These are phyloP conservation scores for Camellia japonica DNA, from an alignment of 148 eudicot genomes.

Conservation along the genomic window DNA sequence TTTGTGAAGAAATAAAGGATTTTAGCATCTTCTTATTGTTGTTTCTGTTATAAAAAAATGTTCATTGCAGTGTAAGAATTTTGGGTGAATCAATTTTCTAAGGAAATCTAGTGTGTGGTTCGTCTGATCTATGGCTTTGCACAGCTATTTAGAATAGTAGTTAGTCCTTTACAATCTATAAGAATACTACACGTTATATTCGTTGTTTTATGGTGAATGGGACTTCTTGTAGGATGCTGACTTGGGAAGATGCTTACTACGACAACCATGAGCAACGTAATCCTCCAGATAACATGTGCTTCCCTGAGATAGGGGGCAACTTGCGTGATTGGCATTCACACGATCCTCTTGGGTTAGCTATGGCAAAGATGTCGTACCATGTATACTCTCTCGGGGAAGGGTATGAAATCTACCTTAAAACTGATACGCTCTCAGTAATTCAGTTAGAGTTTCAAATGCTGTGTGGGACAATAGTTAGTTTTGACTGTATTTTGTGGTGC, in stretches of 20 bases:
- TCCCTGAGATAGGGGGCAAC: conserved; percentile 25
- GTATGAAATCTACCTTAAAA: conserved; percentile 39
- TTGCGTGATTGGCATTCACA: conserved; percentile 45
- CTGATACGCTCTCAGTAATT: neutral
- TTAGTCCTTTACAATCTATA: neutral
- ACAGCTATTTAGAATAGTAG: neutral
- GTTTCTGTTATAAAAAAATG: neutral
- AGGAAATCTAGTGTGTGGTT: neutral
- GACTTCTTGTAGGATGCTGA: conserved; percentile 59
- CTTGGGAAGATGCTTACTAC: conserved; percentile 87
- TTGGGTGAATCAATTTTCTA: conserved; percentile 4
- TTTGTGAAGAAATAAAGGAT: neutral
- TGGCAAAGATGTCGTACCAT: conserved; percentile 83
- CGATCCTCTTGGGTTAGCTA: conserved; percentile 70
- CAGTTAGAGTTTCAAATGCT: neutral
- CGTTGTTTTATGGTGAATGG: conserved; percentile 8
- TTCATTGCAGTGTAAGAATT: neutral
- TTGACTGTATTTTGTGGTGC: neutral
- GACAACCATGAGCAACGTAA: conserved; percentile 39
- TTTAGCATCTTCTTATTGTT: neutral
- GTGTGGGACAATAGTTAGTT: neutral
- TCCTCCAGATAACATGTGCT: conserved; percentile 35
- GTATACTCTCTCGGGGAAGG: conserved; percentile 91
- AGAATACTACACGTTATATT: neutral
- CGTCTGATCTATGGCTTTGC: neutral